A percentile compares a stretch with the other conserved stretches of the same genome.
These are phyloP conservation scores for Solanum infundibuliforme DNA, from an alignment of 257 asterid genomes.

Conservation along the genomic window DNA sequence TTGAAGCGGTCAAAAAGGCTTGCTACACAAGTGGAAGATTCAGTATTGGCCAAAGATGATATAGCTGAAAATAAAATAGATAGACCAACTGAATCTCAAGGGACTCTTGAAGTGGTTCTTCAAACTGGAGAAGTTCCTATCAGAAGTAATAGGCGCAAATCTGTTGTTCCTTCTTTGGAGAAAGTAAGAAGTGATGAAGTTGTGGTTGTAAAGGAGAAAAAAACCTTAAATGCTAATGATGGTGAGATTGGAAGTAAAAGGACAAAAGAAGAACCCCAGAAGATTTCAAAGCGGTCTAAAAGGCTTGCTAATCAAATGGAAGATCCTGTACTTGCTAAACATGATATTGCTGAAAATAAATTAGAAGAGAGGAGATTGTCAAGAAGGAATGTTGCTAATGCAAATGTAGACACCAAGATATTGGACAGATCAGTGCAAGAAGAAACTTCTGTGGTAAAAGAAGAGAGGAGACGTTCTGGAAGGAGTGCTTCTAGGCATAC, in stretches of 20 bases:
- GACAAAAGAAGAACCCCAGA: slow-evolving; percentile 8
- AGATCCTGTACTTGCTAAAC: neutral
- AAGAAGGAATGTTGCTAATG: slow-evolving; percentile 22
- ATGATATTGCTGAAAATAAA: slow-evolving; percentile 6
- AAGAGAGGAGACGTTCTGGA: neutral
- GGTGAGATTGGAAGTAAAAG: neutral
- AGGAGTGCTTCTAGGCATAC: neutral
- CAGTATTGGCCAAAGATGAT: slow-evolving; percentile 1
- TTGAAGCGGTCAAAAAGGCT: slow-evolving; percentile 33
- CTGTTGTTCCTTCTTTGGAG: neutral
- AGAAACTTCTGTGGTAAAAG: neutral
- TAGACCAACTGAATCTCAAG: neutral
- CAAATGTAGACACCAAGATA: neutral
- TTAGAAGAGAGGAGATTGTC: slow-evolving; percentile 23
- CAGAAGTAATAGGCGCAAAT: neutral
- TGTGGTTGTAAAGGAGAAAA: neutral
- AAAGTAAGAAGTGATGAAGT: neutral
- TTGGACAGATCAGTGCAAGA: slow-evolving; percentile 4
- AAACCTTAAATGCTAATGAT: neutral
- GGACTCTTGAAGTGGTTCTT: neutral
- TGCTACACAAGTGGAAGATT: slow-evolving; percentile 6
- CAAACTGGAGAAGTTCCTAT: neutral
- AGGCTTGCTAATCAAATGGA: slow-evolving; percentile 15
- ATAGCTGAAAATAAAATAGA: neutral
- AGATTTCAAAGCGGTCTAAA: slow-evolving; percentile 23